Base-by-base conservation (phyloP, 257 asterid species). In the Echium plantagineum region DNA sequence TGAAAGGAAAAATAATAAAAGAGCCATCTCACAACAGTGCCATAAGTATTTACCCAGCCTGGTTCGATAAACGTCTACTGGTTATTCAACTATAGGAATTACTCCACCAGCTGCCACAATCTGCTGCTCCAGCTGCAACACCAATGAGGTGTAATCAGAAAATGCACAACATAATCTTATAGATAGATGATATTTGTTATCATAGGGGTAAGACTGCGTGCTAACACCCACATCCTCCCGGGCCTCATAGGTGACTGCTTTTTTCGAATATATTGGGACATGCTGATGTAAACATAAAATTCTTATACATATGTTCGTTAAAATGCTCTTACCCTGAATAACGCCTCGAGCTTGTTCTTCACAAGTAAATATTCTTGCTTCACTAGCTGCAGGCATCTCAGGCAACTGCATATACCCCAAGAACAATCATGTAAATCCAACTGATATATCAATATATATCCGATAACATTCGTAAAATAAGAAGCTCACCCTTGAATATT, bases 61-160 rank as follows among this genome's bases (percentile, higher is more conserved):
- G 49, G 49, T 38, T 6, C 9, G 15, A 38, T 38, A 38, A 13
- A 42, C 17, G 47, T 35, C 49, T 18, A 54, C 47, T 22, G 3
- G 17, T 65, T 69, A 78, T 72, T 74, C 69, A 53, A 72, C 16
- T 64, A 73, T 59, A 4, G 95, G 95, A 76, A 79, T 69, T 55
- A 74, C 77, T 42, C 96, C 94, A 48, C 96, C 96, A 63, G 96
- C 96, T 0, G 87, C 84, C 66, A 77, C 76, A 66, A 87, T 87
- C 83, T 81, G 87, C 72, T 75, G 80, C 81, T 85, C 94, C 83
- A 85, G 35, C 96, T 87, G 83, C 58, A 49, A 22, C 21, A 19
- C 46, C 21, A 63, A 21, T 63, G 51, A 69, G 64, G 9, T 20
- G 22, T 49, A 22, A 16, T 42, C 46, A 35, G 16, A 42, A 3